These are phyloP conservation scores for Paramyrothecium roridum DNA, from an alignment of 2,329 filamentous ascomycete genomes.

Conservation along the genomic window DNA sequence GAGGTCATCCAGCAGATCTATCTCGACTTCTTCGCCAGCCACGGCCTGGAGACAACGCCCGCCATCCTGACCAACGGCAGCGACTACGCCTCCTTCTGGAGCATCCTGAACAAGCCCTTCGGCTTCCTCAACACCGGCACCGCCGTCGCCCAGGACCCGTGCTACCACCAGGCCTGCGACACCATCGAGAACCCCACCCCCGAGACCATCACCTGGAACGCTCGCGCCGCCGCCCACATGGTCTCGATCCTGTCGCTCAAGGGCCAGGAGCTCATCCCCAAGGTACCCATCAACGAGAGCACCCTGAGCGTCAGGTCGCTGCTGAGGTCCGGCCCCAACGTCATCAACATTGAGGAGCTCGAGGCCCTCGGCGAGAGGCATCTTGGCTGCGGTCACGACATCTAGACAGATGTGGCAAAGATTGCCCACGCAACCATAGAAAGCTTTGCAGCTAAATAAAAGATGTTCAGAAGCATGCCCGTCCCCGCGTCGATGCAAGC, in stretches of 20 bases:
- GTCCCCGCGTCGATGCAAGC: too few relatives aligned
- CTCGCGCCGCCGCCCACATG: constrained; percentile 45
- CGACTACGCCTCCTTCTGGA: constrained; percentile 17
- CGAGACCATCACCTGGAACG: constrained; percentile 25
- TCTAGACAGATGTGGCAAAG: constrained; percentile 8
- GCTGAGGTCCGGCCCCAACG: constrained; percentile 9
- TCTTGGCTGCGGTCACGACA: constrained; percentile 29
- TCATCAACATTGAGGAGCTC: constrained; percentile 24
- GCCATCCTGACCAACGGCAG: constrained; percentile 30
- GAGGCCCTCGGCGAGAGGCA: constrained; percentile 30
- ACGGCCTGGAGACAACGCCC: constrained; percentile 25
- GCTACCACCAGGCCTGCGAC: constrained; percentile 34
- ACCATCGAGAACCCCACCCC: constrained; percentile 32
- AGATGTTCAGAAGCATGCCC: too few relatives aligned
- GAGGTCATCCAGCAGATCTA: constrained; percentile 20
- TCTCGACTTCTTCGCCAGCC: constrained; percentile 20
- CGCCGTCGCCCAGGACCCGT: constrained; percentile 17
- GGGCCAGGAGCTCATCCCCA: constrained; percentile 20
- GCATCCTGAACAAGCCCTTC: constrained; percentile 22
- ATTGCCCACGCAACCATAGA: too few relatives aligned
- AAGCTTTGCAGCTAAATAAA: too few relatives aligned
- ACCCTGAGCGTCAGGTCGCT: constrained; percentile 8
- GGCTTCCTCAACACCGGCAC: constrained; percentile 17
- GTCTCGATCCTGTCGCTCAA: constrained; percentile 15
- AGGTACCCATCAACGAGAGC: constrained; percentile 12